These are phyloP conservation scores for Zygotorulaspora danielsina DNA, from an alignment of 805 yeast species.

Conservation along the genomic window DNA sequence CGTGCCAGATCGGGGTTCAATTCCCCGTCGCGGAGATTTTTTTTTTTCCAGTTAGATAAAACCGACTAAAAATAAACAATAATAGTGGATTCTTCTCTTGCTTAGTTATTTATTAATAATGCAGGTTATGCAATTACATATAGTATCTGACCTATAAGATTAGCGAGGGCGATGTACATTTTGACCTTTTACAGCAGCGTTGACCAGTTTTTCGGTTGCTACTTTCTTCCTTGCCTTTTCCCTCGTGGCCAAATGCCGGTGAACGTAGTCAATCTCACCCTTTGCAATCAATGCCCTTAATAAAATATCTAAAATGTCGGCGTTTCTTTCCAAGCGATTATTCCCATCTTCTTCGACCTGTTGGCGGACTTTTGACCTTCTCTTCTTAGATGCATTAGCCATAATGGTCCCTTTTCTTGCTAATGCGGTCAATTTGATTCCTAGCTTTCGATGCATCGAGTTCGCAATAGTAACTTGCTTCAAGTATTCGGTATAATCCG, in stretches of 20 bases:
- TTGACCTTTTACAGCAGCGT: conserved; percentile 24
- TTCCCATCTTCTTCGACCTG: conserved; percentile 44
- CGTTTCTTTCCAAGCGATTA: conserved; percentile 39
- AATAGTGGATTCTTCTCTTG: too few relatives aligned
- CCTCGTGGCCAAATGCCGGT: conserved; percentile 55
- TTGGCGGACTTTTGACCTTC: conserved; percentile 46
- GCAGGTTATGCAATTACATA: neutral
- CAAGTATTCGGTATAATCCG: conserved; percentile 47
- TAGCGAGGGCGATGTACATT: conserved; percentile 11
- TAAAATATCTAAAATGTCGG: conserved; percentile 60
- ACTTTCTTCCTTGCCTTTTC: conserved; percentile 42
- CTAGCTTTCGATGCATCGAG: conserved; percentile 19
- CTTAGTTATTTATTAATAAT: neutral
- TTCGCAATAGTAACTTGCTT: conserved; percentile 37
- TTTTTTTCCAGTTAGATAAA: too few relatives aligned
- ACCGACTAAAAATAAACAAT: too few relatives aligned
- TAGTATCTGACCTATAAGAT: neutral
- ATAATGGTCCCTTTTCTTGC: conserved; percentile 62
- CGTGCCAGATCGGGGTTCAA: conserved; percentile 27
- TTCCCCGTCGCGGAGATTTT: conserved; percentile 25
- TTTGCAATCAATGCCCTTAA: conserved; percentile 66
- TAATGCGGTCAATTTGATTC: conserved; percentile 44
- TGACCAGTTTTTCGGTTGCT: conserved; percentile 32
- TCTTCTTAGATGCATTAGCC: conserved; percentile 63
- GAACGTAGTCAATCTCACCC: conserved; percentile 57